Conservation (phyloP, 192 early-diverging fungal genomes). For the Tieghemiomyces parasiticus region DNA sequence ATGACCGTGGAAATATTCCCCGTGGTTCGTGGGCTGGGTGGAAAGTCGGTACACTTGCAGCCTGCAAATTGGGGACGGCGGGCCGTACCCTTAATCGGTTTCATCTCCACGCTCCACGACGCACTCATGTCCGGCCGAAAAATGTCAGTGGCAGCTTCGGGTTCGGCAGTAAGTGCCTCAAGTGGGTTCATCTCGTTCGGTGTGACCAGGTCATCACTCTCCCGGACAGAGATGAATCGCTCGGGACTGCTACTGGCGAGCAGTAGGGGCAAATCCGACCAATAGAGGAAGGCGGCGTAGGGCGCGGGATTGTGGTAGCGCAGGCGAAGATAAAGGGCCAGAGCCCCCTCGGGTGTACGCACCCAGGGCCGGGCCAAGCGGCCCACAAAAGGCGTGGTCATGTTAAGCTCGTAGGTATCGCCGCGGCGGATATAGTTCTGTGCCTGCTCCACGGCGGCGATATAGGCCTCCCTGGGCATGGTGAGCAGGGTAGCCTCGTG, state of each 20-base stretch:
- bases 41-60: neutral
- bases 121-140: no score
- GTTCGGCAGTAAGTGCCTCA: no score
- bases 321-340: constrained; percentile 45
- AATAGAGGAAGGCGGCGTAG: constrained; percentile 58
- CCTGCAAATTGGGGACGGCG: constrained; percentile 7
- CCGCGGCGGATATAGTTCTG: constrained; percentile 55
- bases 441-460: constrained; percentile 30
- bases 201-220: no score
- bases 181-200: no score
- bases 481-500: no score
- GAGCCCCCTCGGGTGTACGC: constrained; percentile 11
- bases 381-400: constrained; percentile 66
- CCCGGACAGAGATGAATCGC: constrained; percentile 45
- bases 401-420: constrained; percentile 90
- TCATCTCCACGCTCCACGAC: constrained; percentile 60
- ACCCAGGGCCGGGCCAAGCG: neutral
- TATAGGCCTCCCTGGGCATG: constrained; percentile 24
- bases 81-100: constrained; percentile 87
- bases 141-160: neutral
- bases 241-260: constrained; percentile 62
- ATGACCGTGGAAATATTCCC: neutral
- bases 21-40: neutral
- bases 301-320: constrained; percentile 73
- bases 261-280: constrained; percentile 21